Evolutionary conservation across 129 eudicot species (phyloP).

Genomic region (Flaveria bidentis): DNA sequence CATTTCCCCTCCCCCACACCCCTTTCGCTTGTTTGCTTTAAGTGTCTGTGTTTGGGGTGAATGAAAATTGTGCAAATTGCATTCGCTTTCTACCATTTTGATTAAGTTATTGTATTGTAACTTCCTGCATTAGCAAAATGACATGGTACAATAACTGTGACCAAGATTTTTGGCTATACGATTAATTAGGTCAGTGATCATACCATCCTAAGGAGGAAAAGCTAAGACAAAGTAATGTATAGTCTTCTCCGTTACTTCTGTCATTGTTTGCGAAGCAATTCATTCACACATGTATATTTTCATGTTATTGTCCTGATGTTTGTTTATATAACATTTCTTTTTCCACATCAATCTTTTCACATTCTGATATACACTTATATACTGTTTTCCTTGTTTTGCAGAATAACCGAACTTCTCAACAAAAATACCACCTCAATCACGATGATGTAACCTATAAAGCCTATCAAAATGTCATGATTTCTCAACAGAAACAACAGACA

Average conservation of each 20-base stretch:
- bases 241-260: too few species aligned
- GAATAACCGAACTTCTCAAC: conserved; percentile 27
- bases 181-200: background rate
- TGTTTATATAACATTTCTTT: background rate
- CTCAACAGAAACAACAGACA: conserved; percentile 38
- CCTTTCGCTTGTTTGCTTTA: background rate
- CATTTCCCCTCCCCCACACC: background rate
- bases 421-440: conserved; percentile 3
- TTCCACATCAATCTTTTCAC: background rate
- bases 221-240: background rate
- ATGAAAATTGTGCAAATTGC: background rate
- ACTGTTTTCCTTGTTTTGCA: conserved; percentile 11
- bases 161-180: background rate
- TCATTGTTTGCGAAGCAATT: background rate
- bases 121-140: conserved; percentile 14
- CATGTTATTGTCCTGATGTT: background rate
- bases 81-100: background rate
- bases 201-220: background rate
- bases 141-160: background rate
- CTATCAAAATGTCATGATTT: conserved; percentile 17
- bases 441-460: conserved; percentile 21
- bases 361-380: background rate
- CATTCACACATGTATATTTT: conserved; percentile 3
- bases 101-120: background rate
- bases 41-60: conserved; percentile 12